phyloP scores from a whole-genome alignment of 2,329 filamentous ascomycete species.

The Phialemoniopsis sp. region DNA sequence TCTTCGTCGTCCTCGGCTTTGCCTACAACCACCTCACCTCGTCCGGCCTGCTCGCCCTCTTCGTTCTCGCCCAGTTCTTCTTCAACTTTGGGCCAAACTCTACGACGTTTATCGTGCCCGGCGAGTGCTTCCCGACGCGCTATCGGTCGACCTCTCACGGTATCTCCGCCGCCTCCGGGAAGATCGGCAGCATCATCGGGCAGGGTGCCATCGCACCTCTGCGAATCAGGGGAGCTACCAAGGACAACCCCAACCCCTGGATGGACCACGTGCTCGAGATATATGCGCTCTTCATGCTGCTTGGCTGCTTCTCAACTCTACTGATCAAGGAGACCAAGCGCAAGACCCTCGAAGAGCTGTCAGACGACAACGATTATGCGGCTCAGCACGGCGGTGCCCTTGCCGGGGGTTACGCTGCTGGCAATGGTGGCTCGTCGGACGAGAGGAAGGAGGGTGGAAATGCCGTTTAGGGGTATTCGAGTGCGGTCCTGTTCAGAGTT shows the following conservation, averaged over 20 bases:
- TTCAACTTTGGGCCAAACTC: constrained; percentile 57
- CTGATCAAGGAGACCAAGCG: constrained; percentile 72
- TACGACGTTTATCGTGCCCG: constrained; percentile 54
- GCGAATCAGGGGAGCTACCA: constrained; percentile 37
- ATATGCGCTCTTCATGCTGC: constrained; percentile 71
- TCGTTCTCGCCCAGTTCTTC: constrained; percentile 54
- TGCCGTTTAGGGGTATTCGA: no score
- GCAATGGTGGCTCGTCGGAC: no score
- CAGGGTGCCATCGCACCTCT: constrained; percentile 55
- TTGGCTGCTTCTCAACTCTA: constrained; percentile 64
- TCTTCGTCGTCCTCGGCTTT: constrained; percentile 61
- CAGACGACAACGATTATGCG: constrained; percentile 15
- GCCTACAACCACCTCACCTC: constrained; percentile 49
- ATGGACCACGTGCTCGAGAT: constrained; percentile 76
- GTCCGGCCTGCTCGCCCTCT: constrained; percentile 50
- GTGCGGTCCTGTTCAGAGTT: no score
- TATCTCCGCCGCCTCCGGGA: constrained; percentile 50
- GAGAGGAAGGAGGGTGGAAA: no score
- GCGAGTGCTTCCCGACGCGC: constrained; percentile 52
- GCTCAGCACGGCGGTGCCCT: neutral
- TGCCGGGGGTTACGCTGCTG: no score
- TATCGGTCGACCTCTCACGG: constrained; percentile 55
- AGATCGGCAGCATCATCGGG: constrained; percentile 53
- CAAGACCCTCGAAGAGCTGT: constrained; percentile 66
- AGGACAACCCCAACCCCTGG: constrained; percentile 50